These are phyloP conservation scores for Pseudophaeomoniella oleicola DNA, from an alignment of 2,329 filamentous ascomycete species.

Conservation along the genomic window DNA sequence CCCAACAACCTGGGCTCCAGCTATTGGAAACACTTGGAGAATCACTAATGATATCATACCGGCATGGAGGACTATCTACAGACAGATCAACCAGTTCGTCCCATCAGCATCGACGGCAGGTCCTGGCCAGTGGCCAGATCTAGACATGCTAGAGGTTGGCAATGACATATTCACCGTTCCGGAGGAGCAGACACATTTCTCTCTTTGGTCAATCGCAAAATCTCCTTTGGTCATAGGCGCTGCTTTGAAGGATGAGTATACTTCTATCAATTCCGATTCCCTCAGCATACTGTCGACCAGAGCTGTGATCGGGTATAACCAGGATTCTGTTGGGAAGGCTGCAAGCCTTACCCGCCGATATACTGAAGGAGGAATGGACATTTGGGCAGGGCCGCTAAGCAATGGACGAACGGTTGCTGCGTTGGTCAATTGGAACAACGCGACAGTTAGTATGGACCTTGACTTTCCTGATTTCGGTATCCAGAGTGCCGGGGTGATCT, in stretches of 20 bases:
- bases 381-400: slow-evolving; percentile 36
- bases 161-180: slow-evolving; percentile 28
- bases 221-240: slow-evolving; percentile 35
- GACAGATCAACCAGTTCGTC: slow-evolving; percentile 37
- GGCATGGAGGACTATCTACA: slow-evolving; percentile 35
- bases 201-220: slow-evolving; percentile 38
- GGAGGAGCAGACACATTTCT: slow-evolving; percentile 39
- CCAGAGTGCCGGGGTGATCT: slow-evolving; percentile 18
- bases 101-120: slow-evolving; percentile 30
- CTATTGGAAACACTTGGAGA: slow-evolving; percentile 33
- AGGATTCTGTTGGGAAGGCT: slow-evolving; percentile 38
- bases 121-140: slow-evolving; percentile 34
- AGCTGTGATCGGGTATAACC: slow-evolving; percentile 43
- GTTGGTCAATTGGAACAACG: slow-evolving; percentile 35
- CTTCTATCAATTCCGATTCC: slow-evolving; percentile 23
- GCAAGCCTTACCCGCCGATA: slow-evolving; percentile 35
- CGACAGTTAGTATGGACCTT: slow-evolving; percentile 26
- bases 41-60: slow-evolving; percentile 42
- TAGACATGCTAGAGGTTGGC: slow-evolving; percentile 40
- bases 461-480: slow-evolving; percentile 28
- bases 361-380: slow-evolving; percentile 34
- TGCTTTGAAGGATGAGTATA: slow-evolving; percentile 20
- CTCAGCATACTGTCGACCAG: slow-evolving; percentile 33
- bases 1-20: slow-evolving; percentile 32
- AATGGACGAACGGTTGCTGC: slow-evolving; percentile 28